Evolutionary conservation across 306 rosid genomes (phyloP), one percentile per base, ranked within the genome.

Genomic region (Elaeagnus macrophylla): DNA sequence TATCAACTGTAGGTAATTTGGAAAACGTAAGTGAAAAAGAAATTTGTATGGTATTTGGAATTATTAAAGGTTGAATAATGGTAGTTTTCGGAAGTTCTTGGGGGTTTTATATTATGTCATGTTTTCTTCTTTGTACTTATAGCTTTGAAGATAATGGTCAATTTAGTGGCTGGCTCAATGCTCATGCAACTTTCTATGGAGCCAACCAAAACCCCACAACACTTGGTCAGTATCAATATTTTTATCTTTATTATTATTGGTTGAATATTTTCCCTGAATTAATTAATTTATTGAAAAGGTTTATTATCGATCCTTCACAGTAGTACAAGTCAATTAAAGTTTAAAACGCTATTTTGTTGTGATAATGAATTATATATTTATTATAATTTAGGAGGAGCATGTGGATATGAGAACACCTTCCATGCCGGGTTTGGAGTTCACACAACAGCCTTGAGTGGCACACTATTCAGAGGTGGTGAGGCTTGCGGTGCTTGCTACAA

Each of bases 141-240:
- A 11, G 48, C 73, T 60, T 42, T 54, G 25, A 12, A 46, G 40
- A 69, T 60, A 45, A 58, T 48, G 68, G 57, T 46, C 72, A 72
- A 65, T 83, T 65, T 42, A 67, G 45, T 15, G 56, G 70, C 66
- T 88, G 96, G 96, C 76, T 79, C 65, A 61, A 67, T 32, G 96
- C 75, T 62, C 96, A 84, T 80, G 94, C 94, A 77, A 88, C 90
- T 50, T 88, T 84, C 77, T 88, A 88, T 58, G 96, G 94, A 50
- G 66, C 80, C 62, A 69, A 77, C 66, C 82, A 79, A 69, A 77
- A 44, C 74, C 96, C 96, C 53, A 53, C 81, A 16, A 70, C 70
- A 36, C 79, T 88, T 38, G 94, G 96, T 88, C 60, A 66, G 74
- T n/a, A n/a, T 48, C 14, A 12, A 25, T 9, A 6, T 12, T 35